Evolutionary conservation across 371 early-diverging fungal genomes (phyloP).

Genomic region (Zychaea mexicana): DNA sequence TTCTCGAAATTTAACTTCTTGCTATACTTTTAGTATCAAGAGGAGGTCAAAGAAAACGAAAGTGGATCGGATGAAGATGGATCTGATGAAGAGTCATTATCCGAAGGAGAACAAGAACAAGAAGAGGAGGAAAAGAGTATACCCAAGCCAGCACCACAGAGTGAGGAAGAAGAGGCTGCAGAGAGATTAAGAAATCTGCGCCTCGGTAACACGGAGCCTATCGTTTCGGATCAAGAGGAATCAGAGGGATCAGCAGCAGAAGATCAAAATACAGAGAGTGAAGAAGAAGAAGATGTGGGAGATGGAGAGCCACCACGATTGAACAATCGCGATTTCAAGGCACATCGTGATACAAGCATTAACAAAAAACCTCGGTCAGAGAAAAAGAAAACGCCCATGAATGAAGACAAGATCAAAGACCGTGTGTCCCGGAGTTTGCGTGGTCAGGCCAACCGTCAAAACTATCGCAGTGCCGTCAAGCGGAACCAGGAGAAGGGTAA

Average conservation of each 20-base stretch:
- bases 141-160: conserved; percentile 9
- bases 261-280: conserved; percentile 23
- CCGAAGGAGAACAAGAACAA: conserved; percentile 25
- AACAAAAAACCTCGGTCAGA: conserved; percentile 21
- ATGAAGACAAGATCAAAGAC: conserved; percentile 57
- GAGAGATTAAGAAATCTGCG: conserved; percentile 33
- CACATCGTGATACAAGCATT: conserved; percentile 50
- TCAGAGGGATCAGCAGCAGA: conserved; percentile 28
- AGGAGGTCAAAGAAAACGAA: conserved; percentile 46
- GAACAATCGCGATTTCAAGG: conserved; percentile 63
- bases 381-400: conserved; percentile 38
- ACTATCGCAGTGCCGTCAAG: conserved; percentile 31
- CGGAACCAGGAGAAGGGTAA: conserved; percentile 60
- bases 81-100: conserved; percentile 32
- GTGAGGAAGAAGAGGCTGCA: conserved; percentile 14
- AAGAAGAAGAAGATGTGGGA: conserved; percentile 29
- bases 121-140: conserved; percentile 31
- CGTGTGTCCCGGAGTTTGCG: conserved; percentile 57
- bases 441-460: conserved; percentile 34
- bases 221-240: conserved; percentile 33
- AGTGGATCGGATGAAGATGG: conserved; percentile 46
- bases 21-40: conserved; percentile 35
- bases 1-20: too few species aligned
- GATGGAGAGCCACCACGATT: conserved; percentile 30
- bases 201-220: conserved; percentile 43